Base-by-base conservation (phyloP, 192 early-diverging fungal genomes). In the Spizellomyces sp. region DNA sequence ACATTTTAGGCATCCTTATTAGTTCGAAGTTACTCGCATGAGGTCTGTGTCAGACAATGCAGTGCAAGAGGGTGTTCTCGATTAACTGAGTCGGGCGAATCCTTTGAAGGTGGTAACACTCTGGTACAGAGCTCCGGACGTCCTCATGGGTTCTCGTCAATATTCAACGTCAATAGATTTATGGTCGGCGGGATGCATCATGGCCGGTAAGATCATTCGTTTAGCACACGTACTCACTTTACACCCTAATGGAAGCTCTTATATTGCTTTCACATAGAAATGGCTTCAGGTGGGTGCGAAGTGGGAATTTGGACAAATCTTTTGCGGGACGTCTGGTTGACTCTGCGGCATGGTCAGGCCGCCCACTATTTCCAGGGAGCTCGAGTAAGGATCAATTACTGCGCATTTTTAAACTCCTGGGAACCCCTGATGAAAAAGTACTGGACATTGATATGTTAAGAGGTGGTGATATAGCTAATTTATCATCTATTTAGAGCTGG, bases 131-230 rank as follows among this genome's bases (percentile, higher is more conserved):
- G 93, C 96, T 9, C 96, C 95, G 0, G 96, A 98, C 78, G 93
- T 98, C 52, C 85, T 99, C 12, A 83, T 99, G 43, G 96, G 96
- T 14, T 97, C 95, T 52, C 87, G 93, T 60, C 92, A 90, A 71
- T 99, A 99, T 81, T 89, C 91, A 9, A 98, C 92, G 7, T 92
- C 94, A 22, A 98, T 99, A 69, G 96, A 99, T 71, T 95, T 99
- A 44, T 99, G 96, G 96, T 95, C 93, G 43, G 92, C 90, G 9
- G 96, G 96, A 43, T 99, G 96, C 79, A 99, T 99, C 77, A 95
- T 99, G 93, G 50, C 66, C 12, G 67, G 42, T 69, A 57, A 6
- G 42, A 19, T 54, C 17, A 4, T 19, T 12, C 0, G 17, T 54
- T 12, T 4, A 19, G 1, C 50, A 52, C 50, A 0, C 50, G 1